A percentile compares a stretch with the other conserved stretches of the same genome.
Conservation (phyloP, 768 basidiomycete genomes). For the Rhizopogon salebrosus region DNA sequence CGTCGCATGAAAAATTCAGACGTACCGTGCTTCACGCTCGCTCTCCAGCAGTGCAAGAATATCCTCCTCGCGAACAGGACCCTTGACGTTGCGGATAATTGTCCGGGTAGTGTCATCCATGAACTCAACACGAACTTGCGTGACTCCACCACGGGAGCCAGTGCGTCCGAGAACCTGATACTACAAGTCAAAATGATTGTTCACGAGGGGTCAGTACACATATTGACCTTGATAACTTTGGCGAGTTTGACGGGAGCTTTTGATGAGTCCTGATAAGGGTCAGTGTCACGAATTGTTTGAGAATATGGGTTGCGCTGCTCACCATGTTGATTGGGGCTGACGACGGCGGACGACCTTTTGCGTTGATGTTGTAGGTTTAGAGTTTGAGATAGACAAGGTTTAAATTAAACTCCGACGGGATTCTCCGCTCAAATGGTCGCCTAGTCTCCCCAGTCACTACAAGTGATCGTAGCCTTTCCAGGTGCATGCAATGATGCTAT, state of each 20-base stretch:
- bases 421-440: too few relatives aligned
- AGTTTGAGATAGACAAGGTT: conserved; percentile 4
- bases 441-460: too few relatives aligned
- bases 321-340: conserved; percentile 3
- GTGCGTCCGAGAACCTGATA: conserved; percentile 93
- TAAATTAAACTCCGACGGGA: conserved; percentile 4
- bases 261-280: conserved; percentile 58
- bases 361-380: conserved; percentile 1
- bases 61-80: conserved; percentile 93
- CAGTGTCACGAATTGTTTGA: neutral
- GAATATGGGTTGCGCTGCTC: neutral
- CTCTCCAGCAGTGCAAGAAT: conserved; percentile 95
- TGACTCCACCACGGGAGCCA: conserved; percentile 98
- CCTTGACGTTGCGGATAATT: conserved; percentile 99
- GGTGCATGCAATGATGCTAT: too few relatives aligned
- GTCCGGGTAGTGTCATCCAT: conserved; percentile 94
- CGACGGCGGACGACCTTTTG: conserved; percentile 3
- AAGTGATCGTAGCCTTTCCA: too few relatives aligned
- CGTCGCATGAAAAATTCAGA: neutral
- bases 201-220: neutral
- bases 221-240: conserved; percentile 86
- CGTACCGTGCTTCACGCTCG: conserved; percentile 96
- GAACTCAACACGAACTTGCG: conserved; percentile 99
- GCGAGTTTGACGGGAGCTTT: conserved; percentile 96
- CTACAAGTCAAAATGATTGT: conserved; percentile 3